phyloP scores from a whole-genome alignment of 192 early-diverging fungal genomes.

The Chytriomyces sp. region DNA sequence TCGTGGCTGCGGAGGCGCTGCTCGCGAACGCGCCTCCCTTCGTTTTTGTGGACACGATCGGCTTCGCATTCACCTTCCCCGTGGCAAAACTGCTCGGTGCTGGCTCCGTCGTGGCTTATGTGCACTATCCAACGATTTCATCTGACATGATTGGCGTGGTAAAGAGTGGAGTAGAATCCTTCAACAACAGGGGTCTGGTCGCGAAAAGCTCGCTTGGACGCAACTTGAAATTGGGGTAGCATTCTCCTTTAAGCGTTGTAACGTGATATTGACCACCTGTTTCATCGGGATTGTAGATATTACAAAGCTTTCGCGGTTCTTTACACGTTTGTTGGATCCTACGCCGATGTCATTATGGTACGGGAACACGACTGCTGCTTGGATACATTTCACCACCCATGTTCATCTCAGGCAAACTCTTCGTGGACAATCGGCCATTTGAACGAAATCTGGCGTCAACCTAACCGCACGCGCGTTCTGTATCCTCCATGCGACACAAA shows the following conservation, averaged over 20 bases:
- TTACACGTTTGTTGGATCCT: constrained; percentile 80
- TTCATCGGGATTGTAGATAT: constrained; percentile 55
- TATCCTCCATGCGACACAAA: constrained; percentile 95
- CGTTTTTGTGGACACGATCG: constrained; percentile 92
- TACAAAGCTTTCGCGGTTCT: constrained; percentile 76
- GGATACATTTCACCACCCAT: constrained; percentile 3
- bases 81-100: constrained; percentile 61
- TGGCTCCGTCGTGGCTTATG: constrained; percentile 75
- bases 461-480: constrained; percentile 62
- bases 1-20: constrained; percentile 78
- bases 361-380: background rate
- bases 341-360: constrained; percentile 79
- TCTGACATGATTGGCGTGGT: constrained; percentile 87
- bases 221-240: constrained; percentile 59
- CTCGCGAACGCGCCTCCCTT: constrained; percentile 64
- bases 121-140: constrained; percentile 95
- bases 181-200: constrained; percentile 68
- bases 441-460: constrained; percentile 73
- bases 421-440: constrained; percentile 95
- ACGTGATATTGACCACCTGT: too few species aligned
- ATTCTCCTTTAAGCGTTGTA: too few species aligned
- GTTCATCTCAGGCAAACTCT: constrained; percentile 74
- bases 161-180: constrained; percentile 55
- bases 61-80: constrained; percentile 94
- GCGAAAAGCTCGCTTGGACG: constrained; percentile 62